Base-by-base conservation (phyloP, 306 rosid species). In the Gillenia trifoliata region DNA sequence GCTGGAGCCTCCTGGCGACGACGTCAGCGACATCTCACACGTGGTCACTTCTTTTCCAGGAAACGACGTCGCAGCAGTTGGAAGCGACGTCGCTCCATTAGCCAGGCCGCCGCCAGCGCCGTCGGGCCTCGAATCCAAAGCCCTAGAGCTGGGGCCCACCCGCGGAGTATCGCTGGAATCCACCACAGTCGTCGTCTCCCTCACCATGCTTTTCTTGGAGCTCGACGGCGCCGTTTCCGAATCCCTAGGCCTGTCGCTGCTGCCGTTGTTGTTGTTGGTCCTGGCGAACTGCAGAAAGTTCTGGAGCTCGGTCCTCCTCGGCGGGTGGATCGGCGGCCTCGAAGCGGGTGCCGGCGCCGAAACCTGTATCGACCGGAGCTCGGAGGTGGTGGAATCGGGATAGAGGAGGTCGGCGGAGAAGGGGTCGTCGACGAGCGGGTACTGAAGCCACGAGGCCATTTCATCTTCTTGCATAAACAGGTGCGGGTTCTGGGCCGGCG, bases 401-500 rank as follows among this genome's bases (percentile, higher is more conserved):
- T 79, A 85, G 68, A 86, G 73, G 1, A 89, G 79, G 57, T 87
- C 90, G 59, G 91, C 54, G 78, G 81, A 66, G 79, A 90, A 87
- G 74, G 88, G 69, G 64, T 92, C 91, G 66, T 85, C 91, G n/a
- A 68, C 84, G 52, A 89, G 81, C 5, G 95, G 89, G 74, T 79
- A 85, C 63, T 89, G 86, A 57, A 89, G 89, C 97, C 93, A 93
- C 15, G 93, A 70, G 23, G 80, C 75, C 93, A 85, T 87, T 86
- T 93, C 98, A 5, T 89, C 88, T 49, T 93, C 98, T 47, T 90
- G 91, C 84, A 90, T 85, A 75, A 89, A 93, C 11, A 86, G 73
- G n/a, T 86, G 85, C 8, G 77, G 86, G 60, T 68, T 16, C 1
- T 72, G 68, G 6, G 71, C 6, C 40, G 73, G n/a, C 54, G 25